A percentile compares a stretch with the other conserved stretches of the same genome.
These are phyloP conservation scores for Trametes maxima DNA, from an alignment of 768 basidiomycete species.

Conservation along the genomic window DNA sequence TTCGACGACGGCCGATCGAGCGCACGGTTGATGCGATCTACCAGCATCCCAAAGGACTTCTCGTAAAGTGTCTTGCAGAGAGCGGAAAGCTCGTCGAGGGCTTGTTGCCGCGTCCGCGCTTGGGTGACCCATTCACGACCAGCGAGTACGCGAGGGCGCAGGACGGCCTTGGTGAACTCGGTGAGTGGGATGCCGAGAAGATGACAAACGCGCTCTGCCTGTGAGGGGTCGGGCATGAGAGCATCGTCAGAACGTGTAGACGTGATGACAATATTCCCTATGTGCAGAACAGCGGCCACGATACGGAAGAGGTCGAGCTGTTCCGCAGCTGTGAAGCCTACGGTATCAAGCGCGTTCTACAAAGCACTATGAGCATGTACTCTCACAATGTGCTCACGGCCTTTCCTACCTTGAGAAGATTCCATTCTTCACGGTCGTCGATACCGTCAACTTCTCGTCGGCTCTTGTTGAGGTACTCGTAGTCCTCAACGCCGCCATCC, in stretches of 20 bases:
- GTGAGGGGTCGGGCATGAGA: conserved; percentile 74
- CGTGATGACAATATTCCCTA: conserved; percentile 88
- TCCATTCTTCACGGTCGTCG: conserved; percentile 90
- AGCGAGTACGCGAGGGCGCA: conserved; percentile 89
- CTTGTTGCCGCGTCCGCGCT: conserved; percentile 88
- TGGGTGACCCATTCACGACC: conserved; percentile 98
- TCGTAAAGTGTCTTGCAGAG: conserved; percentile 96
- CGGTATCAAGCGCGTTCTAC: conserved; percentile 81
- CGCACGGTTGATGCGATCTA: conserved; percentile 93
- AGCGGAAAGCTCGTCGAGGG: conserved; percentile 87
- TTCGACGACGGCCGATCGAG: conserved; percentile 91
- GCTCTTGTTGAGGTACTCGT: conserved; percentile 90
- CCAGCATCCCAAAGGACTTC: conserved; percentile 91
- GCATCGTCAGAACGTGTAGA: conserved; percentile 81
- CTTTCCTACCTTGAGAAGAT: conserved; percentile 61
- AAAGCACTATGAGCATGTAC: conserved; percentile 9
- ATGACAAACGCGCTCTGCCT: conserved; percentile 89
- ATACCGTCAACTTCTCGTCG: conserved; percentile 93
- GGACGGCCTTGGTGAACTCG: conserved; percentile 86
- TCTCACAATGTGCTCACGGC: background rate
- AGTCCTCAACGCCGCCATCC: conserved; percentile 73
- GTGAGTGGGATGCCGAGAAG: conserved; percentile 84
- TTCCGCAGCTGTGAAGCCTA: conserved; percentile 84
- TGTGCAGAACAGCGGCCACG: conserved; percentile 90
- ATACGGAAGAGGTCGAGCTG: conserved; percentile 94